These are phyloP conservation scores for Solanum chacoense DNA, from an alignment of 305 asterid species.

Conservation along the genomic window DNA sequence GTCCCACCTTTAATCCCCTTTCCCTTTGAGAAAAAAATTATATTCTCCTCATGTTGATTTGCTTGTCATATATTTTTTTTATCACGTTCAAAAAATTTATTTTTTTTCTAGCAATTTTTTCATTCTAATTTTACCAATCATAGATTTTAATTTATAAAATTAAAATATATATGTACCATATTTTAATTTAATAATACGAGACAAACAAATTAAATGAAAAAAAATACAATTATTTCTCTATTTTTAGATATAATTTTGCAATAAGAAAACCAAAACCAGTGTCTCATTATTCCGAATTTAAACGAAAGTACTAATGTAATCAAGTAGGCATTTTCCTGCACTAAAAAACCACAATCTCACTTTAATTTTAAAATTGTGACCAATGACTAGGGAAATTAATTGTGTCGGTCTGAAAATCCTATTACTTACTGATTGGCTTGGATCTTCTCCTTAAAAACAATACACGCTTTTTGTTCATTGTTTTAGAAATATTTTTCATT, in stretches of 20 bases:
- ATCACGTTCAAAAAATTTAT: not conserved
- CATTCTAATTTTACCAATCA: not conserved
- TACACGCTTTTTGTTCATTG: no score
- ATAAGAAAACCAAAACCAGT: not conserved
- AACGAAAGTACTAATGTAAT: not conserved
- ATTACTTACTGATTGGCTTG: not conserved
- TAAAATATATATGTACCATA: not conserved
- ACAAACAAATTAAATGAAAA: not conserved
- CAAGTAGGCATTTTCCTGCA: not conserved
- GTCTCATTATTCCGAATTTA: not conserved
- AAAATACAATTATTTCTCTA: not conserved
- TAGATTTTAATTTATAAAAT: not conserved
- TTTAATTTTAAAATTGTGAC: not conserved
- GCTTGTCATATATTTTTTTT: not conserved
- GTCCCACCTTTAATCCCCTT: not conserved
- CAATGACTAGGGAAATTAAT: not conserved
- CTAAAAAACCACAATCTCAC: not conserved
- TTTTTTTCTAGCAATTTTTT: not conserved
- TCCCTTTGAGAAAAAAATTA: not conserved
- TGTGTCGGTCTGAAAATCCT: not conserved
- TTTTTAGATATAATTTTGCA: not conserved
- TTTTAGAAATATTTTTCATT: no score
- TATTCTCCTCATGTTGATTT: not conserved
- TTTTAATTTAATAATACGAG: no score
- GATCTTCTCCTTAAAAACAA: not conserved